Evolutionary conservation across 805 yeast species (phyloP).

Genomic region (Sugiyamaella qingdaonensis): DNA sequence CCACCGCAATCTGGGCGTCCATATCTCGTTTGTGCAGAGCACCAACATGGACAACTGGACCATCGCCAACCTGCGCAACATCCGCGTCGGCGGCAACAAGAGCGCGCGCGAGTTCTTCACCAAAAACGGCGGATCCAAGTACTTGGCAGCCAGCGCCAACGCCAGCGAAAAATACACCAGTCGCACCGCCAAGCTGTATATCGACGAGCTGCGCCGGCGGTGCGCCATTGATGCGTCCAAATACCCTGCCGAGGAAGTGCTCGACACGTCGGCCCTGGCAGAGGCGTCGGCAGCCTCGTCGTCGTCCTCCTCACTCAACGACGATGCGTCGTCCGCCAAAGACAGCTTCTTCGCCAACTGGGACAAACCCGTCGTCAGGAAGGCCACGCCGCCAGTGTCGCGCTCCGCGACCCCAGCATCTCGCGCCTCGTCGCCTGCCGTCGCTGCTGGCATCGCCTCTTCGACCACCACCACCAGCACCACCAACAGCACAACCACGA

Average conservation of each 20-base stretch:
- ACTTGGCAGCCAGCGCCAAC: slow-evolving; percentile 52
- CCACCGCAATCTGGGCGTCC: slow-evolving; percentile 94
- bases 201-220: slow-evolving; percentile 69
- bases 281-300: slow-evolving; percentile 21
- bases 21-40: slow-evolving; percentile 90
- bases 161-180: slow-evolving; percentile 78
- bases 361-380: slow-evolving; percentile 64
- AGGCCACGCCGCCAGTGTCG: slow-evolving; percentile 41
- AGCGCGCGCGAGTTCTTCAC: slow-evolving; percentile 76
- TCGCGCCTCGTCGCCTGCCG: slow-evolving; percentile 20
- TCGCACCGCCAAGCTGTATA: slow-evolving; percentile 72
- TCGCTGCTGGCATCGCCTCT: slow-evolving; percentile 18
- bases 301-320: slow-evolving; percentile 15
- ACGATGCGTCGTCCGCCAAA: slow-evolving; percentile 23
- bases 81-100: slow-evolving; percentile 92
- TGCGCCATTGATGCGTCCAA: slow-evolving; percentile 61
- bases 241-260: slow-evolving; percentile 69
- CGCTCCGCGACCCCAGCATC: slow-evolving; percentile 33
- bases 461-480: slow-evolving; percentile 19
- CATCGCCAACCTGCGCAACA: slow-evolving; percentile 79
- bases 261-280: slow-evolving; percentile 43
- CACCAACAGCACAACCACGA: slow-evolving; percentile 12
- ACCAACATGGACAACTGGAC: slow-evolving; percentile 94
- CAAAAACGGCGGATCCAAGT: slow-evolving; percentile 81
- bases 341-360: slow-evolving; percentile 92